These are phyloP conservation scores for Forsythia viridissima DNA, from an alignment of 257 asterid species.

Conservation along the genomic window DNA sequence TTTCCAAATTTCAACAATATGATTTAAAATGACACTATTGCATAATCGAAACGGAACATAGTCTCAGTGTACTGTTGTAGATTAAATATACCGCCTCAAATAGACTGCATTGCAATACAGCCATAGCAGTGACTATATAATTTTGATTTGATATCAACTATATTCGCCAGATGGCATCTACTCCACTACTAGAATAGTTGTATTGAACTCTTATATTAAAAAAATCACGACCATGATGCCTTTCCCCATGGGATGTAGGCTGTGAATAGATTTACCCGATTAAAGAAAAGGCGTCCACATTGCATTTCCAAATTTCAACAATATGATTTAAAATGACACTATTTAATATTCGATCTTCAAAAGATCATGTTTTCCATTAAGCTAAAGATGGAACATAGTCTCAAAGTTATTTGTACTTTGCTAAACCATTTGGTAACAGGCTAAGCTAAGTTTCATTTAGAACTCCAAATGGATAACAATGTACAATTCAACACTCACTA, in stretches of 20 bases:
- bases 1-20: neutral
- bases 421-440: neutral
- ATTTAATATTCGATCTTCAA: neutral
- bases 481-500: conserved; percentile 5
- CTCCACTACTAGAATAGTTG: too few species aligned
- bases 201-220: too few species aligned
- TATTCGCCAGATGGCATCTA: neutral
- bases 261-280: neutral
- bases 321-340: neutral
- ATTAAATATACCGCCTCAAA: neutral
- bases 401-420: neutral
- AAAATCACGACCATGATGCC: neutral
- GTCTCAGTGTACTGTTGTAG: neutral
- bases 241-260: neutral
- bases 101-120: neutral
- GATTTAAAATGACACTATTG: neutral
- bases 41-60: neutral
- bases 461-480: conserved; percentile 7
- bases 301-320: neutral
- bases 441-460: conserved; percentile 6
- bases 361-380: neutral
- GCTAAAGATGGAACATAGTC: neutral
- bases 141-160: neutral
- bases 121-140: too few species aligned
- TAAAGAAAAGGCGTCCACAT: neutral